Percentiles rank a stretch among this genome's conserved stretches.
These are phyloP conservation scores for Kluyveromyces marxianus DNA, from an alignment of 1,139 yeast genomes.

Conservation along the genomic window DNA sequence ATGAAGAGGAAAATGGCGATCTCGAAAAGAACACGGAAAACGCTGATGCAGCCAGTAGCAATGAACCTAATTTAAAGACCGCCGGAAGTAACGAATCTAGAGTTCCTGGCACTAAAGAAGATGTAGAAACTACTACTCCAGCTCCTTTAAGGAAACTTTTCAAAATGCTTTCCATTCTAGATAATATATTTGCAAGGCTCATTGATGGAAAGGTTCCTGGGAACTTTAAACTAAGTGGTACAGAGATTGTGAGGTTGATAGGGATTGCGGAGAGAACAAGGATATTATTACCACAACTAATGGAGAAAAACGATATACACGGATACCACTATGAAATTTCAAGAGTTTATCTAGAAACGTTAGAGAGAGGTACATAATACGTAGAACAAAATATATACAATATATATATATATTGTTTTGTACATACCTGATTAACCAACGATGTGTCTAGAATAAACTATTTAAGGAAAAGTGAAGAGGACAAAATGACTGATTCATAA, in stretches of 20 bases:
- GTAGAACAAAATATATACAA: no score
- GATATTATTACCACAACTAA: constrained; percentile 30
- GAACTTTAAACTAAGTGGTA: constrained; percentile 29
- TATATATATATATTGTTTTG: no score
- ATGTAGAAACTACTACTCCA: background rate
- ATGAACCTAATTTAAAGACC: background rate
- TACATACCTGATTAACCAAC: no score
- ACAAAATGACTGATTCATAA: background rate
- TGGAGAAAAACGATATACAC: constrained; percentile 25
- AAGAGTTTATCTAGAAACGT: constrained; percentile 29
- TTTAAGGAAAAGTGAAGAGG: no score
- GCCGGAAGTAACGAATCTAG: background rate
- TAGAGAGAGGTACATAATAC: constrained; percentile 19
- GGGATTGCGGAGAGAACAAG: constrained; percentile 44
- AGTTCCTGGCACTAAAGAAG: background rate
- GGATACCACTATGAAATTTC: constrained; percentile 33
- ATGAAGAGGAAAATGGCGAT: constrained; percentile 13
- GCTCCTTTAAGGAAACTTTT: constrained; percentile 31
- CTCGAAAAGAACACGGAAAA: background rate
- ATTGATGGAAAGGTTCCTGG: constrained; percentile 35
- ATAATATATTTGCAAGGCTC: constrained; percentile 37
- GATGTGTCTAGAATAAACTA: no score
- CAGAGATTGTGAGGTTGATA: constrained; percentile 41
- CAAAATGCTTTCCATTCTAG: constrained; percentile 37
- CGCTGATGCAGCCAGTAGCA: background rate